phyloP scores from a whole-genome alignment of 768 basidiomycete species.

The Naganishia onofrii region DNA sequence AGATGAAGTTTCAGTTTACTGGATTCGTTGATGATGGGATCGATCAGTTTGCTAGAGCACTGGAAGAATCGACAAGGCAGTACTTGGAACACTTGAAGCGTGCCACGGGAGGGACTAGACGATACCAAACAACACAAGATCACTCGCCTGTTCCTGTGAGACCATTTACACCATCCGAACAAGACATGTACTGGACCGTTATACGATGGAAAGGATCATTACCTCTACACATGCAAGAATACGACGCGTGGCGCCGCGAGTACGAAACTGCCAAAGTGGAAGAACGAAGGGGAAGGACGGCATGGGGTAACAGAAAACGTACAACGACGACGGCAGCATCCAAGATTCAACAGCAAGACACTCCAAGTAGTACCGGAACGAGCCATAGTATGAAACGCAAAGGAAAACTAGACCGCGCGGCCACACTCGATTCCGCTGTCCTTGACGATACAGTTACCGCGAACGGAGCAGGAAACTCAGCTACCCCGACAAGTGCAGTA shows the following conservation, averaged over 20 bases:
- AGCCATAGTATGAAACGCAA: background rate
- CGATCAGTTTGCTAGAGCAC: background rate
- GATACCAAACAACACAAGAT: background rate
- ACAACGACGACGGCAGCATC: background rate
- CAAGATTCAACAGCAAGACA: background rate
- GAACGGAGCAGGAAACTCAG: background rate
- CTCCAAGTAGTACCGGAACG: background rate
- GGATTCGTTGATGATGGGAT: background rate
- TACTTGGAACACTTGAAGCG: background rate
- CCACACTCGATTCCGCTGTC: background rate
- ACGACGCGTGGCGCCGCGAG: background rate
- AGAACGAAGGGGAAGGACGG: slow-evolving; percentile 1
- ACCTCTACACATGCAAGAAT: slow-evolving; percentile 6
- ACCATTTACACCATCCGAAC: slow-evolving; percentile 12
- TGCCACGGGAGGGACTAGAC: background rate
- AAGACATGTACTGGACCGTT: background rate
- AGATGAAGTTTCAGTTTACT: background rate
- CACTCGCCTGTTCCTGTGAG: background rate
- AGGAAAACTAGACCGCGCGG: background rate
- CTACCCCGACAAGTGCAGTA: background rate
- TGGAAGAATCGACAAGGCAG: background rate
- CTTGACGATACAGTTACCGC: background rate
- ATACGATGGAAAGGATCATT: background rate
- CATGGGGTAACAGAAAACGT: slow-evolving; percentile 2
- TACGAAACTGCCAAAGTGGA: background rate